These are phyloP conservation scores for Vaccinium myrtillus DNA, from an alignment of 148 eudicot genomes.

Conservation along the genomic window DNA sequence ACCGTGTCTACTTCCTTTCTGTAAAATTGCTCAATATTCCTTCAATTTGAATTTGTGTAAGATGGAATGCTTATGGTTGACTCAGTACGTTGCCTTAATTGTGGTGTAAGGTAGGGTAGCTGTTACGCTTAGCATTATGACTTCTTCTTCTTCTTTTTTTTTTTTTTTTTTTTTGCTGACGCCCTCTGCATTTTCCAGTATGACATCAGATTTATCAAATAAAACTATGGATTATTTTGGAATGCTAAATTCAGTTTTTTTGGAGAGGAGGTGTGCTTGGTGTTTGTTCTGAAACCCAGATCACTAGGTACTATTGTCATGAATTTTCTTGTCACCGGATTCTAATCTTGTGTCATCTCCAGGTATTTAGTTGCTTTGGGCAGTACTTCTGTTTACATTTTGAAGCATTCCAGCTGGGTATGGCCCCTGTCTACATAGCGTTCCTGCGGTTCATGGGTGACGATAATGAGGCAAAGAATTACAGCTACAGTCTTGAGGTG, in stretches of 20 bases:
- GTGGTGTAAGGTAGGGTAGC: background rate
- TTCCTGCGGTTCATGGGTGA: constrained; percentile 61
- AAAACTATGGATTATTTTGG: background rate
- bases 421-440: constrained; percentile 65
- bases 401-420: constrained; percentile 55
- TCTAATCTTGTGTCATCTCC: background rate
- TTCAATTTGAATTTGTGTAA: background rate
- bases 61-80: background rate
- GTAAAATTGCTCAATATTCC: no score
- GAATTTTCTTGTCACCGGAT: background rate
- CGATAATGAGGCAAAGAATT: constrained; percentile 55
- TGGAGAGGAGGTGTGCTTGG: background rate
- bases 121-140: background rate
- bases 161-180: background rate
- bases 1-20: background rate
- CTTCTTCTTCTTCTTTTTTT: no score
- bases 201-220: background rate
- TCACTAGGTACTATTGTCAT: background rate
- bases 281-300: background rate
- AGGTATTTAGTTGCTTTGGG: constrained; percentile 57
- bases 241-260: background rate
- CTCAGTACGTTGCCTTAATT: background rate
- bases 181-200: background rate
- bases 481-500: constrained; percentile 54
- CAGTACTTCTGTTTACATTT: constrained; percentile 66